Base-by-base conservation (phyloP, 208 protist genomes). In the Borovskyia barvae region DNA sequence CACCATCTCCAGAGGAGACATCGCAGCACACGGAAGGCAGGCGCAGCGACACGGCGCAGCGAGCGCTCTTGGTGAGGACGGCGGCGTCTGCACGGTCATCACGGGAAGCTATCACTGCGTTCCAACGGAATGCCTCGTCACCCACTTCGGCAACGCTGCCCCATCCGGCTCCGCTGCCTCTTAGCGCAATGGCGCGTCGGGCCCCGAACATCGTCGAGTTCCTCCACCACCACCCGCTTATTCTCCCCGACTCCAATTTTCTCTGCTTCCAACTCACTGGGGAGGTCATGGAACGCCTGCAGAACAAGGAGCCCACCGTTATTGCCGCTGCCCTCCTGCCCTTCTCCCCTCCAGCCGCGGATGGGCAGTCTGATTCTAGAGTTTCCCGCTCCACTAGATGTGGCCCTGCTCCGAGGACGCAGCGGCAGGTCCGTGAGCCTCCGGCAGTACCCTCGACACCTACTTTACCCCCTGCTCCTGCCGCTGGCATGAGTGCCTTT, bases 191-290 rank as follows among this genome's bases (percentile, higher is more conserved):
- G 48, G 64, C 46, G 40, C 55, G 41, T 48, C 64, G 55, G 1
- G 56, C 55, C 22, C 26, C 43, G 14, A 45, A 65, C 43, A 56
- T 82, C 17, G 55, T 30, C 8, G 32, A 72, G 24, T 91, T 87
- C 53, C 71, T 91, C 24, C 45, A 41, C 9, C 35, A 71, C 22
- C 76, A 91, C 46, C 62, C 49, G 2, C 79, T 80, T 53, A 59
- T 91, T 66, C 53, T 75, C 26, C 71, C 73, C 14, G 68, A 52
- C 33, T 83, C 84, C 2, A 82, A 83, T 26, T 87, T 83, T 52
- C 67, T 91, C 24, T 71, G 73, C 30, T 58, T 81, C 22, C 80
- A 82, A n/a, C 58, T 67, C 11, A 75, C 75, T 17, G 57, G 56
- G 11, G 41, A 80, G 11, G 77, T 81, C 7, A 50, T 75, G 53